Conservation (phyloP, 2,329 filamentous ascomycete genomes). For the Apiospora saccharicola region DNA sequence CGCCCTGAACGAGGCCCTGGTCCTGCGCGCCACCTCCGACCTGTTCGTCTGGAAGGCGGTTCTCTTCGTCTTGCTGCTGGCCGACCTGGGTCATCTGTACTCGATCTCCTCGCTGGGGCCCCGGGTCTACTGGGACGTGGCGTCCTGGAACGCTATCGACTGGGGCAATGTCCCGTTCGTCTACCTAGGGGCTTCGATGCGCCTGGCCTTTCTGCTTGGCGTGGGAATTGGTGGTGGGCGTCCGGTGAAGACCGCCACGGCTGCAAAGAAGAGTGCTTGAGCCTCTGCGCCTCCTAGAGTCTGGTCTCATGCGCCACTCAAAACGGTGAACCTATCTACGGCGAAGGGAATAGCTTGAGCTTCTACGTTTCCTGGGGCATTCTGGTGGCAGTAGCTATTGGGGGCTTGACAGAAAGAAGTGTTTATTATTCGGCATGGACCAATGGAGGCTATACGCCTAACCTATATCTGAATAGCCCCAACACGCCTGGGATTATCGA, state of each 20-base stretch:
- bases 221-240: slow-evolving; percentile 55
- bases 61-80: slow-evolving; percentile 71
- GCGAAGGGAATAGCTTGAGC: background rate
- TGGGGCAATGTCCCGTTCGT: slow-evolving; percentile 76
- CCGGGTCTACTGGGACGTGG: slow-evolving; percentile 68
- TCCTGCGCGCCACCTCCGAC: slow-evolving; percentile 74
- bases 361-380: background rate
- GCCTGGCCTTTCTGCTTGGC: slow-evolving; percentile 65
- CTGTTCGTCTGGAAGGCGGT: slow-evolving; percentile 74
- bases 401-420: background rate
- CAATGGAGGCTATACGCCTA: background rate
- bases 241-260: slow-evolving; percentile 24
- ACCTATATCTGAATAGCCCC: background rate
- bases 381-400: background rate
- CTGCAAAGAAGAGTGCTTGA: slow-evolving; percentile 33
- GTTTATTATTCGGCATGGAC: background rate
- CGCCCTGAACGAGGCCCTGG: slow-evolving; percentile 77
- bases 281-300: background rate
- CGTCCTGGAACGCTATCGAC: slow-evolving; percentile 71
- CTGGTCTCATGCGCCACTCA: background rate
- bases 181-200: slow-evolving; percentile 68
- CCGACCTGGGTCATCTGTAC: slow-evolving; percentile 80
- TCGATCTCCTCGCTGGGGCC: slow-evolving; percentile 66
- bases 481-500: background rate
- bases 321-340: background rate